Percentiles rank a stretch among this genome's conserved stretches.
phyloP scores from a whole-genome alignment of 495 filamentous ascomycete species.

The Aspergillus diversus region DNA sequence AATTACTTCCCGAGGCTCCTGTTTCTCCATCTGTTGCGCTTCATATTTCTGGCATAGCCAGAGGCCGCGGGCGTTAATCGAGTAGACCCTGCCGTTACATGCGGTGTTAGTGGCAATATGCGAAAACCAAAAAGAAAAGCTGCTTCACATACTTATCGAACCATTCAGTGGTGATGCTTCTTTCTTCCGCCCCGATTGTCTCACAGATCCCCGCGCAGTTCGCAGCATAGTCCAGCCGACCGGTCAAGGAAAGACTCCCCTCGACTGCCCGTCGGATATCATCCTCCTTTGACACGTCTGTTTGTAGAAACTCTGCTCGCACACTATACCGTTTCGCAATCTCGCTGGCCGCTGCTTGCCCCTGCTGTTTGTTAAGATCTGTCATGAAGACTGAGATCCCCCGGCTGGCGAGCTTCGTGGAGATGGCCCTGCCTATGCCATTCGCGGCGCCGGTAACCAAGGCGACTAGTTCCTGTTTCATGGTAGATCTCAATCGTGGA shows the following conservation, averaged over 20 bases:
- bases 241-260: neutral
- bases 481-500: no score
- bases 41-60: neutral
- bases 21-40: neutral
- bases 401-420: neutral
- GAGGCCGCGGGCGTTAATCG: neutral
- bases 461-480: neutral
- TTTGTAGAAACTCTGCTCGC: neutral
- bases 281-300: neutral
- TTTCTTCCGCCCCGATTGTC: neutral
- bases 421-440: neutral
- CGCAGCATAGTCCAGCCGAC: neutral
- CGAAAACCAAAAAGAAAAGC: no score
- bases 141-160: neutral
- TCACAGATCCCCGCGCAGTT: neutral
- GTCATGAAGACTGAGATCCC: neutral
- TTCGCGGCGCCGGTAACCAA: neutral
- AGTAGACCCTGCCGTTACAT: neutral
- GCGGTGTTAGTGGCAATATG: no score
- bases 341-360: neutral
- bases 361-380: neutral
- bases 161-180: neutral
- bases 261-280: neutral
- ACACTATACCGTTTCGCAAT: neutral
- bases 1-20: neutral